These are phyloP conservation scores for Mucor sp. DNA, from an alignment of 371 early-diverging fungal genomes.

Conservation along the genomic window DNA sequence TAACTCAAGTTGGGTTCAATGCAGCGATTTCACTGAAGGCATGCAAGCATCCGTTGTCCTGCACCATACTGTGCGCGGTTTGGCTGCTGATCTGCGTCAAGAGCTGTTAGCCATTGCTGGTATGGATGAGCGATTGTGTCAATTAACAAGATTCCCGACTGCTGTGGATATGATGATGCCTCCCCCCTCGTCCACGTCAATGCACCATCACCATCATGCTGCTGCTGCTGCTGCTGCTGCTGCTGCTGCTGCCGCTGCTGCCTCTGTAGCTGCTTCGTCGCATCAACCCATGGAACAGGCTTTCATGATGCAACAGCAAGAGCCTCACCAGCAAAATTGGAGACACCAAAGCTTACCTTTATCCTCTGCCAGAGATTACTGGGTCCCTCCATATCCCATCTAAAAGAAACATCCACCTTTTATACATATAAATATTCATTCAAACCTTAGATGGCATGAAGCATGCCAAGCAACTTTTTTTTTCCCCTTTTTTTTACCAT, in stretches of 20 bases:
- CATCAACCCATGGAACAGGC: conserved; percentile 17
- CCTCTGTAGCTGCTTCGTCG: neutral
- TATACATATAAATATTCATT: neutral
- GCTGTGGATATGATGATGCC: conserved; percentile 5
- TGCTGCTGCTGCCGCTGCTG: neutral
- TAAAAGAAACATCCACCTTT: neutral
- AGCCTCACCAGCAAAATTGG: conserved; percentile 21
- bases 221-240: neutral
- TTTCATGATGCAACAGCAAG: conserved; percentile 11
- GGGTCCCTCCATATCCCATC: conserved; percentile 16
- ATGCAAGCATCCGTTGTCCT: conserved; percentile 69
- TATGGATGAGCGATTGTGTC: conserved; percentile 36
- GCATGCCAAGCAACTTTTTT: neutral
- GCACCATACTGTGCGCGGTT: conserved; percentile 66
- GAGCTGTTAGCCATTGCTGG: conserved; percentile 45
- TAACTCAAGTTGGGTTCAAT: conserved; percentile 57
- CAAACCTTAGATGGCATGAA: neutral
- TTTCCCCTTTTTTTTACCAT: neutral
- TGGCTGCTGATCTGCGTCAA: conserved; percentile 53
- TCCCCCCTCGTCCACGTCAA: conserved; percentile 6
- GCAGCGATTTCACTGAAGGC: conserved; percentile 80
- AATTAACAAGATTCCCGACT: conserved; percentile 35
- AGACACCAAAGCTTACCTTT: conserved; percentile 46
- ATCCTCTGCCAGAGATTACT: conserved; percentile 13
- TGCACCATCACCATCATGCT: neutral